A percentile compares a stretch with the other conserved stretches of the same genome.
Evolutionary conservation across 768 basidiomycete species (phyloP).

Genomic region (Termitomyces sp.): DNA sequence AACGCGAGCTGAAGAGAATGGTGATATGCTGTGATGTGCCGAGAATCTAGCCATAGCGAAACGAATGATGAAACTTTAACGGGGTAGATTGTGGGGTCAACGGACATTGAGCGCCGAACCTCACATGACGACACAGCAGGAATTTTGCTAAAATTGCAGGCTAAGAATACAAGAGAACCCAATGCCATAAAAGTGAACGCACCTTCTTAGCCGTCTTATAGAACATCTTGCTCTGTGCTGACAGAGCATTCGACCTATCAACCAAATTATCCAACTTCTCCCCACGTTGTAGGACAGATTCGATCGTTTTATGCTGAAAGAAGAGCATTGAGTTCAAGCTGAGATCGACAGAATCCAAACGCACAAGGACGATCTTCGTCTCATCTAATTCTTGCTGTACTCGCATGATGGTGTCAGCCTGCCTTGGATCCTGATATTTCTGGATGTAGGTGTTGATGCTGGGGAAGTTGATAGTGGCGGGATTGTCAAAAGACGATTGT

Average conservation of each 20-base stretch:
- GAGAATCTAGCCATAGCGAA: constrained; percentile 7
- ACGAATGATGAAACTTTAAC: constrained; percentile 12
- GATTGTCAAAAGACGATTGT: constrained; percentile 61
- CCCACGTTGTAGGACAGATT: constrained; percentile 92
- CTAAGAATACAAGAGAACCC: neutral
- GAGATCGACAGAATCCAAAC: constrained; percentile 24
- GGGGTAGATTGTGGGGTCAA: neutral
- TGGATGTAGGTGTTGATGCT: constrained; percentile 72
- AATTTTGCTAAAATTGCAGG: constrained; percentile 73
- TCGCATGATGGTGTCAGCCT: constrained; percentile 97
- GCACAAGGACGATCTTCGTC: constrained; percentile 95
- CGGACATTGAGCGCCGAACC: neutral
- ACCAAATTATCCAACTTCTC: constrained; percentile 97
- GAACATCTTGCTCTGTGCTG: constrained; percentile 94
- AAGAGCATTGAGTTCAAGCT: neutral
- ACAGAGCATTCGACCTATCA: constrained; percentile 86
- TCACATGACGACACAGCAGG: constrained; percentile 87
- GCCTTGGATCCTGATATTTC: constrained; percentile 96
- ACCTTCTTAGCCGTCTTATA: constrained; percentile 99
- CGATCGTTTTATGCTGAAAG: constrained; percentile 95
- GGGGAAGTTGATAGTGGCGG: constrained; percentile 70
- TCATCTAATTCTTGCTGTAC: constrained; percentile 98
- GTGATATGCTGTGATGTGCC: neutral
- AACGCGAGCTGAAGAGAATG: neutral
- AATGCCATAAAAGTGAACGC: constrained; percentile 13